A percentile compares a stretch with the other conserved stretches of the same genome.
These are phyloP conservation scores for Metrosideros polymorpha DNA, from an alignment of 441 rosid genomes.

Conservation along the genomic window DNA sequence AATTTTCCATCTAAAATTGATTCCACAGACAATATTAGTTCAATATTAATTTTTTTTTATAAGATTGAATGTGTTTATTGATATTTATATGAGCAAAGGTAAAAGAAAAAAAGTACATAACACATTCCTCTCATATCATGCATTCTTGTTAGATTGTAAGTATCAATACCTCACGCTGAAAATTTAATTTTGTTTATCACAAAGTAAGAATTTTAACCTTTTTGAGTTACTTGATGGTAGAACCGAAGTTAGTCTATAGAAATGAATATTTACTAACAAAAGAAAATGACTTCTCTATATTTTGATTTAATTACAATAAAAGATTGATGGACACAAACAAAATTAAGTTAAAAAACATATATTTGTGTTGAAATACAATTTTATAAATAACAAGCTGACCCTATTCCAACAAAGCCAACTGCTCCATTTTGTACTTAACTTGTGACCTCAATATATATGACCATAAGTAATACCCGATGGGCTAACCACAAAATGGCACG, in stretches of 20 bases:
- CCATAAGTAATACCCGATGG: neutral
- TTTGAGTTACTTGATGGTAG: neutral
- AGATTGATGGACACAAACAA: neutral
- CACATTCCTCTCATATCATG: neutral
- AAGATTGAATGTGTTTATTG: neutral
- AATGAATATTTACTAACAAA: neutral
- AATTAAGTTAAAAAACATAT: too few species aligned
- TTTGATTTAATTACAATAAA: neutral
- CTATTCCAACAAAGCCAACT: neutral
- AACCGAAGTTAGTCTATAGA: neutral
- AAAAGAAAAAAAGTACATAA: neutral
- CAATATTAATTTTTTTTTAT: neutral
- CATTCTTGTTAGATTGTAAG: neutral
- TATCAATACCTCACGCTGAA: neutral
- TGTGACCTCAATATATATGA: too few species aligned
- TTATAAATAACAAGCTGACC: neutral
- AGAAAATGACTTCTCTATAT: neutral
- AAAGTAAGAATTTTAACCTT: neutral
- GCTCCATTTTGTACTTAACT: neutral
- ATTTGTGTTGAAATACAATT: neutral
- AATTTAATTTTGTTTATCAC: neutral
- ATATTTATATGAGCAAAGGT: neutral
- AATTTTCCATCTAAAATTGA: neutral
- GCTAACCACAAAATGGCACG: neutral
- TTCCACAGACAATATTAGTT: rapidly evolving